Base-by-base conservation (phyloP, 495 filamentous ascomycete genomes). In the Lophium mytilinum region DNA sequence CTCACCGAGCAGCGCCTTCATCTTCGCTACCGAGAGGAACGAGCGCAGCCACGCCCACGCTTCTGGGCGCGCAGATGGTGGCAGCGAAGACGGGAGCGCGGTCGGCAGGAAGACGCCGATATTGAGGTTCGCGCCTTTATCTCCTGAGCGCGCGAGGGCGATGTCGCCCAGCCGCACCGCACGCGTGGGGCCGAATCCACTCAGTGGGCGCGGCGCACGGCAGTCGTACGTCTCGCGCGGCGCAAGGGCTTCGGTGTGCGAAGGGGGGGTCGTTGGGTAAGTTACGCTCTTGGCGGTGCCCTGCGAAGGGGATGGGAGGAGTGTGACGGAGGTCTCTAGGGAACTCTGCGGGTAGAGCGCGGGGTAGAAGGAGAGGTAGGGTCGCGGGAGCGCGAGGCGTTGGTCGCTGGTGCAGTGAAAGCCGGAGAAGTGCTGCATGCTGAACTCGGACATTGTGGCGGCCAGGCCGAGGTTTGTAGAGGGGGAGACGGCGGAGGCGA, bases 61-160 rank as follows among this genome's bases (percentile, higher is more conserved):
- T 41, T 52, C 41, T 0, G 59, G 24, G 9, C 42, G 43, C 2
- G 54, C 54, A 4, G 37, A 45, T 11, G 21, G 6, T 3, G 60
- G 55, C 1, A 39, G 52, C 2, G 55, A 42, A 9, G 55, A 58
- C 17, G 56, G 55, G 1, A 57, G 47, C 1, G 53, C 15, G n/a
- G 49, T 58, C 3, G 53, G 69, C 9, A 70, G 57, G 57, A 61
- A 71, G 24, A 73, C 51, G 10, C 69, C 69, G 37, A 69, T 56
- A 50, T 73, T 73, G 11, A 63, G 54, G 43, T 73, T 71, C 5
- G 59, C 55, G 37, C 66, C 68, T 57, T 73, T 72, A 58, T 71
- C 69, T 11, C 70, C 69, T 0, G 60, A 65, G 37, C 71, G 68
- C 9, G 60, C 68, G 41, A 68, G 65, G 4, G 60, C 64, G 50